These are phyloP conservation scores for Sungouiozyma intestinalis DNA, from an alignment of 805 yeast species.

Conservation along the genomic window DNA sequence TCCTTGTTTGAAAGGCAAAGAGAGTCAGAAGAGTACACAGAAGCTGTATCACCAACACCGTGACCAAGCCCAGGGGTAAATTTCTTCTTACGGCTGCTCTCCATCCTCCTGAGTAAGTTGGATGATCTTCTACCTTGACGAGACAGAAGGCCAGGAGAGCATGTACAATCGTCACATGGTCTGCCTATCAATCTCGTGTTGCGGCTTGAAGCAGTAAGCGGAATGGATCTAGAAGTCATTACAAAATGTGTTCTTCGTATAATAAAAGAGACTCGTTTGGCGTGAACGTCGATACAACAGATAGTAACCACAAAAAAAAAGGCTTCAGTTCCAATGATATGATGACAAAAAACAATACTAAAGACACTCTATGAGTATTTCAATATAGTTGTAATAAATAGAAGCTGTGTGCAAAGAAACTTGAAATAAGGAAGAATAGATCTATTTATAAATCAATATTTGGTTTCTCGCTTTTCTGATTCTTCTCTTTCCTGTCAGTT, in stretches of 20 bases:
- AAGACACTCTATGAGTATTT: too few species aligned
- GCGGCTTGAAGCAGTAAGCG: background rate
- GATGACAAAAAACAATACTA: too few species aligned
- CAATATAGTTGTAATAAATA: too few species aligned
- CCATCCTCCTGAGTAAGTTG: conserved; percentile 31
- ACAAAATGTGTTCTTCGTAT: background rate
- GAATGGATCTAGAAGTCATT: background rate
- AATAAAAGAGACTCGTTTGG: background rate
- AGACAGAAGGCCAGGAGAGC: conserved; percentile 72
- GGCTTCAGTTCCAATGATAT: too few species aligned
- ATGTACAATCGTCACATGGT: conserved; percentile 67
- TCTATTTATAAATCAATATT: too few species aligned
- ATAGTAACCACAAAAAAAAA: too few species aligned
- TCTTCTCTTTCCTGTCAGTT: too few species aligned
- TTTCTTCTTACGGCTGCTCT: conserved; percentile 11
- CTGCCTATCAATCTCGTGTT: conserved; percentile 12
- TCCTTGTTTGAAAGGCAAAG: conserved; percentile 31
- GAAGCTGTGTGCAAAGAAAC: too few species aligned
- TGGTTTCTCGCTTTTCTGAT: too few species aligned
- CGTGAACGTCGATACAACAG: background rate
- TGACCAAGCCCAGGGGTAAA: background rate
- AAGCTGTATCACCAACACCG: conserved; percentile 14
- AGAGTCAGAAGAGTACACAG: conserved; percentile 32
- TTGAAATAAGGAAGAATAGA: too few species aligned
- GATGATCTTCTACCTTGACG: conserved; percentile 53